A percentile compares a stretch with the other conserved stretches of the same genome.
These are phyloP conservation scores for Verbena officinalis DNA, from an alignment of 257 asterid species.

Conservation along the genomic window DNA sequence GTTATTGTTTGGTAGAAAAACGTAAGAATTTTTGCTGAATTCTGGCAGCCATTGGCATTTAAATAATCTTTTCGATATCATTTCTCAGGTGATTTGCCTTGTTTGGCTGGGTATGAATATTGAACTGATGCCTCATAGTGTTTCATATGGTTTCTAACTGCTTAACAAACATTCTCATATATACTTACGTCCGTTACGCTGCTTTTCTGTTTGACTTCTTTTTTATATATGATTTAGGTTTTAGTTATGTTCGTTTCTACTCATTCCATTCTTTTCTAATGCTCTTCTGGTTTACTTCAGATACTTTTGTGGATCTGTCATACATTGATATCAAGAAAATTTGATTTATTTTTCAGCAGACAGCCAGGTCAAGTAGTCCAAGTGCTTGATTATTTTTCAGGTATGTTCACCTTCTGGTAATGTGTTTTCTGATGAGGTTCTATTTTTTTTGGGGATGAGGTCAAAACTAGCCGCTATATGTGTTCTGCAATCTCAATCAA, in stretches of 20 bases:
- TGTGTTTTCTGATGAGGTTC: slow-evolving; percentile 2
- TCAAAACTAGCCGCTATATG: too few relatives aligned
- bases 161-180: neutral
- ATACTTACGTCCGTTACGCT: neutral
- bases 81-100: neutral
- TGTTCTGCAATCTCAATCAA: slow-evolving; percentile 3
- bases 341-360: slow-evolving; percentile 18
- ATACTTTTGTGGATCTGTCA: neutral
- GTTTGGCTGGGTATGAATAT: slow-evolving; percentile 1
- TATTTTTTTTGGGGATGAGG: too few relatives aligned
- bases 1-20: neutral
- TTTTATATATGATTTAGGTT: neutral
- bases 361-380: slow-evolving; percentile 2
- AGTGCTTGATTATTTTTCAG: slow-evolving; percentile 14
- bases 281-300: neutral
- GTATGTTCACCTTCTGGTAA: slow-evolving; percentile 14
- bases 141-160: neutral
- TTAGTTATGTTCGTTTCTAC: neutral
- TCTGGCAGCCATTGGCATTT: neutral
- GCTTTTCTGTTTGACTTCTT: neutral
- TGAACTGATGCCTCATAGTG: neutral
- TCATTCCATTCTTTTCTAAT: neutral
- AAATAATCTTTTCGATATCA: slow-evolving; percentile 2
- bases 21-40: neutral
- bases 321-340: neutral